Percentiles rank a stretch among this genome's conserved stretches.
These are phyloP conservation scores for Parasitella parasitica DNA, from an alignment of 371 early-diverging fungal genomes.

Conservation along the genomic window DNA sequence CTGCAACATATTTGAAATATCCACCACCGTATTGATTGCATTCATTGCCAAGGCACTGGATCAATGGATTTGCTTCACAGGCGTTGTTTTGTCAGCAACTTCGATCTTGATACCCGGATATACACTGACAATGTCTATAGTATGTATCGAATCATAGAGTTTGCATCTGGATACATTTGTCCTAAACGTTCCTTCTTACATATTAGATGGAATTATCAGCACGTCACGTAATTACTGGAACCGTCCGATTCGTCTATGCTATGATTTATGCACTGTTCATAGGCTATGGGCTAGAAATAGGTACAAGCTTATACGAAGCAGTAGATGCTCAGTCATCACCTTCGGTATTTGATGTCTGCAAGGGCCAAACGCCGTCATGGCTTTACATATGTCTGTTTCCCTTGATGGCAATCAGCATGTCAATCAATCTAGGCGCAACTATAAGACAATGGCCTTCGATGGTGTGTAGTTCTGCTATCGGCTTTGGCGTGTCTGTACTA, in stretches of 20 bases:
- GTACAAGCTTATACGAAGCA: constrained; percentile 45
- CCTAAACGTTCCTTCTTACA: background rate
- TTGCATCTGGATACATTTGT: too few species aligned
- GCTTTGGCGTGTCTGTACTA: constrained; percentile 18
- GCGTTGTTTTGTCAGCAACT: constrained; percentile 32
- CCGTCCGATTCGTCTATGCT: constrained; percentile 71
- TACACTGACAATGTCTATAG: constrained; percentile 67
- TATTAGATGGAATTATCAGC: constrained; percentile 71
- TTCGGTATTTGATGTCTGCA: constrained; percentile 24
- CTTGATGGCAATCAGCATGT: constrained; percentile 20
- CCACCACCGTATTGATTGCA: constrained; percentile 19
- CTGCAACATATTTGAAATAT: constrained; percentile 56
- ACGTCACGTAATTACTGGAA: constrained; percentile 78
- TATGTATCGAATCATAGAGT: constrained; percentile 23
- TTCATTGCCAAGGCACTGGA: constrained; percentile 28
- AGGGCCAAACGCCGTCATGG: constrained; percentile 16
- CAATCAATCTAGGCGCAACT: constrained; percentile 19
- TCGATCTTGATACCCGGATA: constrained; percentile 69
- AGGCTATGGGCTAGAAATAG: constrained; percentile 74
- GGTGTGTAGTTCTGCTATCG: constrained; percentile 18
- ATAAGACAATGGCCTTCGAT: constrained; percentile 22
- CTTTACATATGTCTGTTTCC: constrained; percentile 18
- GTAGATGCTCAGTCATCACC: constrained; percentile 29
- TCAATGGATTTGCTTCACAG: constrained; percentile 32
- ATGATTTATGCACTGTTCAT: constrained; percentile 73